These are phyloP conservation scores for Diaporthe citrichinensis DNA, from an alignment of 2,329 filamentous ascomycete species.

Conservation along the genomic window DNA sequence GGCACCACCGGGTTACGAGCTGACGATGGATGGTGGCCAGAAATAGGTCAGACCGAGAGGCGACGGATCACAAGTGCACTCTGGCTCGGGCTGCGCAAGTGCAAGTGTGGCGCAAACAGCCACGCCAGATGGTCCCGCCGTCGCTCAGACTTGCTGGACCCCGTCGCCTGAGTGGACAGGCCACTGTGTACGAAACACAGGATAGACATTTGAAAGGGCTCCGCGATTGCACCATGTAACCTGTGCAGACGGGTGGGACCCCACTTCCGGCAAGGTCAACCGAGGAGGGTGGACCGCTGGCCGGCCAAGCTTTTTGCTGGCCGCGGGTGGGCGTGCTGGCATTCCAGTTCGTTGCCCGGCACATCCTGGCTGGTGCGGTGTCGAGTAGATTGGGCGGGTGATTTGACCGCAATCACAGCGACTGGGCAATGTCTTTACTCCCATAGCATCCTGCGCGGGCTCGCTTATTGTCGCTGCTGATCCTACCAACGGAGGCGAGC, in stretches of 20 bases:
- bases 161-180: neutral
- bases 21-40: constrained; percentile 10
- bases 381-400: constrained; percentile 34
- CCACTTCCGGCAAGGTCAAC: constrained; percentile 26
- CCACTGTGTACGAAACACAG: neutral
- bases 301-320: constrained; percentile 18
- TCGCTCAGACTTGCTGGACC: neutral
- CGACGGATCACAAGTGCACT: neutral
- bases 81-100: neutral
- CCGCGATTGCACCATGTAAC: constrained; percentile 24
- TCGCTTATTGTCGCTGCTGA: constrained; percentile 16
- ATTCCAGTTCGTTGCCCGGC: neutral
- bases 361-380: neutral
- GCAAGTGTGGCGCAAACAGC: constrained; percentile 30
- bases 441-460: neutral
- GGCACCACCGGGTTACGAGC: constrained; percentile 22
- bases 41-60: neutral
- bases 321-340: neutral
- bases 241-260: constrained; percentile 14
- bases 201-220: neutral
- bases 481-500: constrained; percentile 24
- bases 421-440: neutral
- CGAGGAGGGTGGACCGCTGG: neutral
- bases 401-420: constrained; percentile 8
- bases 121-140: neutral